These are phyloP conservation scores for Dentiscutata heterogama DNA, from an alignment of 371 early-diverging fungal genomes.

Conservation along the genomic window DNA sequence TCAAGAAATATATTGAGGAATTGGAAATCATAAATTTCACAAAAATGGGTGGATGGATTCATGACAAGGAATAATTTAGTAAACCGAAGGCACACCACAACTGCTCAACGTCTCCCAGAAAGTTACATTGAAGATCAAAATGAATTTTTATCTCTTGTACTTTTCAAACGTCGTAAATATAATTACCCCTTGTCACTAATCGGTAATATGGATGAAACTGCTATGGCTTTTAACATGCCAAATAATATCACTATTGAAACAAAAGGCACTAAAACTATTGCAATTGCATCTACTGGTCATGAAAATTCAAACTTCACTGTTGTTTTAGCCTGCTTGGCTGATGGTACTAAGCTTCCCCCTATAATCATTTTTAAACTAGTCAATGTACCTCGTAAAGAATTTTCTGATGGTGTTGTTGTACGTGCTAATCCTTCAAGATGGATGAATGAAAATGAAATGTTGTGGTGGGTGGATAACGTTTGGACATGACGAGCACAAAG, in stretches of 20 bases:
- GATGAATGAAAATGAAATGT: constrained; percentile 17
- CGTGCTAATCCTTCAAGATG: background rate
- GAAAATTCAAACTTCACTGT: background rate
- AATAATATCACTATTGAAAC: background rate
- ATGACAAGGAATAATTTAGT: background rate
- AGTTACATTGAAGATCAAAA: background rate
- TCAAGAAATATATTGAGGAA: background rate
- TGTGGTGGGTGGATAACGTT: background rate
- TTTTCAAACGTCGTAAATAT: background rate
- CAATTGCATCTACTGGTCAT: background rate
- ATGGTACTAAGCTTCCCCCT: background rate
- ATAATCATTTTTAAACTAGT: background rate
- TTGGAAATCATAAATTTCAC: background rate
- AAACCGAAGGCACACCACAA: background rate
- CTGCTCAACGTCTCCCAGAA: background rate
- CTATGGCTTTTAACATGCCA: background rate
- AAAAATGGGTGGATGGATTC: background rate
- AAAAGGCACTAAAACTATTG: background rate
- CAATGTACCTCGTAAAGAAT: background rate
- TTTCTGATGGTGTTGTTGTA: background rate
- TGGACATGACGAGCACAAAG: background rate
- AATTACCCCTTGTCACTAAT: background rate
- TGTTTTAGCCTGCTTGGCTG: background rate
- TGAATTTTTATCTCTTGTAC: background rate
- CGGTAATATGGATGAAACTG: background rate